These are phyloP conservation scores for Candida argentea DNA, from an alignment of 805 yeast genomes.

Conservation along the genomic window DNA sequence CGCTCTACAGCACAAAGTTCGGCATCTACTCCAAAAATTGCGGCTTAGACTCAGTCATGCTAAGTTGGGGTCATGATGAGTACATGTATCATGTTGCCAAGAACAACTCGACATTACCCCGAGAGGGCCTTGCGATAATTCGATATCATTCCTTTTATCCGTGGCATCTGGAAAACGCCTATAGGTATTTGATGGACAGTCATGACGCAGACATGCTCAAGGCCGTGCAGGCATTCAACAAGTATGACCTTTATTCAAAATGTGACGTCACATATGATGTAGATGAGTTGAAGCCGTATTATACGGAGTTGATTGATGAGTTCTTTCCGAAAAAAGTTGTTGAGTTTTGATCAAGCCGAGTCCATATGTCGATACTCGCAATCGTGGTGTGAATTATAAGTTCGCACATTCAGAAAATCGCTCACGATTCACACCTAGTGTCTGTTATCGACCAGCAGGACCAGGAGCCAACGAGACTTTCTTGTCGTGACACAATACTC, in stretches of 20 bases:
- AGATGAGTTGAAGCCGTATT: slow-evolving; percentile 46
- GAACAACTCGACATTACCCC: slow-evolving; percentile 51
- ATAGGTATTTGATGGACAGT: slow-evolving; percentile 52
- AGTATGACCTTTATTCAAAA: slow-evolving; percentile 61
- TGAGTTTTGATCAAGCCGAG: slow-evolving; percentile 33
- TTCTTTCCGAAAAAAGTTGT: slow-evolving; percentile 48
- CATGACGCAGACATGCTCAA: slow-evolving; percentile 50
- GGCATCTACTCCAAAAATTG: slow-evolving; percentile 58
- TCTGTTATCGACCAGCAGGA: no score
- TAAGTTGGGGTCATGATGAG: slow-evolving; percentile 76
- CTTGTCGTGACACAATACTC: no score
- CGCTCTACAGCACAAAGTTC: slow-evolving; percentile 53
- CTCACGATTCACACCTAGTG: no score
- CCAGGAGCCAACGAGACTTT: no score
- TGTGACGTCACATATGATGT: slow-evolving; percentile 38
- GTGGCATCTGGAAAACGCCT: slow-evolving; percentile 66
- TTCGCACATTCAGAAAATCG: no score
- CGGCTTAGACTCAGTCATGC: slow-evolving; percentile 60
- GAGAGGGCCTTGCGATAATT: slow-evolving; percentile 63
- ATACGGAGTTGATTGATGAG: slow-evolving; percentile 54
- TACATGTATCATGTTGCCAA: slow-evolving; percentile 68
- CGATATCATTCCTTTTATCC: slow-evolving; percentile 70
- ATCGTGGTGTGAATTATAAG: no score
- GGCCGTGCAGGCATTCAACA: slow-evolving; percentile 58
- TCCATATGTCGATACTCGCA: no score